Conservation (phyloP, 2,329 filamentous ascomycete genomes). For the Neonectria ditissima region DNA sequence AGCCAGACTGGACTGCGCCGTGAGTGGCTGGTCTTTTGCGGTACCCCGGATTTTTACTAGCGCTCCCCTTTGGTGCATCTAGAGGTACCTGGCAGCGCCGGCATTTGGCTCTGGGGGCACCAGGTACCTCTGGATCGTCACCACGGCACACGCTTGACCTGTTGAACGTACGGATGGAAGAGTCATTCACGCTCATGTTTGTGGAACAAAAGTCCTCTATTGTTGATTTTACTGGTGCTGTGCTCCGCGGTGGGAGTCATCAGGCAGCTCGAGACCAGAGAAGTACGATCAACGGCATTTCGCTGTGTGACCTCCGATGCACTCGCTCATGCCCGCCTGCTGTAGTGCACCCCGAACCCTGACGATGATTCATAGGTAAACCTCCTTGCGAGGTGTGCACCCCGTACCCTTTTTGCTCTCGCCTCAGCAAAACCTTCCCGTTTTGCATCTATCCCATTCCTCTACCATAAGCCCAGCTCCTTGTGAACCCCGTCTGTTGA, state of each 20-base stretch:
- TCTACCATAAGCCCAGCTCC: not conserved
- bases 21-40: slow-evolving; percentile 36
- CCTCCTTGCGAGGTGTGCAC: not conserved
- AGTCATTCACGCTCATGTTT: slow-evolving; percentile 2
- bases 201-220: not conserved
- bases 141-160: slow-evolving; percentile 1
- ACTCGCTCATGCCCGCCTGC: not conserved
- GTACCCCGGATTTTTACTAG: slow-evolving; percentile 43
- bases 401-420: not conserved
- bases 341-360: not conserved
- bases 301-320: not conserved
- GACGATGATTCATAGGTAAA: not conserved
- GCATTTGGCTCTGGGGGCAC: not conserved
- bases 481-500: not conserved
- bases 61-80: slow-evolving; percentile 16
- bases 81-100: slow-evolving; percentile 20
- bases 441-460: not conserved
- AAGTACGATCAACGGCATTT: not conserved
- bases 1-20: slow-evolving; percentile 12
- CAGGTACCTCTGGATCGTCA: slow-evolving; percentile 6
- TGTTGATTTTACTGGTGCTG: not conserved
- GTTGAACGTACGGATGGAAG: not conserved
- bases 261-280: not conserved
- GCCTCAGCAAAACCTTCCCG: too few relatives aligned
- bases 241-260: not conserved